Conservation (phyloP, 805 yeast species). For the Clavispora vitiphila region DNA sequence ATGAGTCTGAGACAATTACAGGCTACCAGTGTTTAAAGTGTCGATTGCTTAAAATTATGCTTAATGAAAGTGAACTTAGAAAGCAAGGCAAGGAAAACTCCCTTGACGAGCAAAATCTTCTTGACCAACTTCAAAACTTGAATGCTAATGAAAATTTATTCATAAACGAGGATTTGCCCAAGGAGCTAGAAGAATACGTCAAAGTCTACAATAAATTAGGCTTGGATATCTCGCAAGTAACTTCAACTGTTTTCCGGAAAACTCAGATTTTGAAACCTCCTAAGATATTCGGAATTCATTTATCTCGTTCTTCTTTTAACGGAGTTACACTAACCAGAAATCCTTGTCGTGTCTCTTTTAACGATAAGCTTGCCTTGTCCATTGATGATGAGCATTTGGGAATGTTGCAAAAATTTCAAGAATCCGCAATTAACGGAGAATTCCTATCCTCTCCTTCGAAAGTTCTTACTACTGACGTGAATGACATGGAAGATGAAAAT, state of each 20-base stretch:
- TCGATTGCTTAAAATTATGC: slow-evolving; percentile 33
- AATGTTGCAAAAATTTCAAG: slow-evolving; percentile 32
- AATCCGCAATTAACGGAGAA: neutral
- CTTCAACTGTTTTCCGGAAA: slow-evolving; percentile 64
- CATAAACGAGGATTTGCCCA: slow-evolving; percentile 65
- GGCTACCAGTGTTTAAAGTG: slow-evolving; percentile 80
- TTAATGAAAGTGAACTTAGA: slow-evolving; percentile 23
- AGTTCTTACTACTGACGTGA: slow-evolving; percentile 21
- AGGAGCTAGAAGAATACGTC: slow-evolving; percentile 44
- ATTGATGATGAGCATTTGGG: slow-evolving; percentile 41
- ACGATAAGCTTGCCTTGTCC: slow-evolving; percentile 46
- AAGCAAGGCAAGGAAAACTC: slow-evolving; percentile 11
- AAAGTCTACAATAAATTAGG: slow-evolving; percentile 41
- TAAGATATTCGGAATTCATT: slow-evolving; percentile 66
- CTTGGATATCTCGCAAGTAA: slow-evolving; percentile 41
- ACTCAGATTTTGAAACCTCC: slow-evolving; percentile 65
- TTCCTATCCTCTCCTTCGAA: slow-evolving; percentile 3
- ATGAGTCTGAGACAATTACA: slow-evolving; percentile 64
- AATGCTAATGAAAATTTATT: slow-evolving; percentile 32
- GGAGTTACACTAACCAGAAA: slow-evolving; percentile 68
- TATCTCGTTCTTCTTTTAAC: slow-evolving; percentile 76
- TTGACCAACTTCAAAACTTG: slow-evolving; percentile 32
- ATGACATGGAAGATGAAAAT: slow-evolving; percentile 27
- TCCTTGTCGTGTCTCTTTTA: slow-evolving; percentile 64
- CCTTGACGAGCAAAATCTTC: slow-evolving; percentile 11